phyloP scores from a whole-genome alignment of 805 yeast genomes.

The Myxozyma vanderwaltii region DNA sequence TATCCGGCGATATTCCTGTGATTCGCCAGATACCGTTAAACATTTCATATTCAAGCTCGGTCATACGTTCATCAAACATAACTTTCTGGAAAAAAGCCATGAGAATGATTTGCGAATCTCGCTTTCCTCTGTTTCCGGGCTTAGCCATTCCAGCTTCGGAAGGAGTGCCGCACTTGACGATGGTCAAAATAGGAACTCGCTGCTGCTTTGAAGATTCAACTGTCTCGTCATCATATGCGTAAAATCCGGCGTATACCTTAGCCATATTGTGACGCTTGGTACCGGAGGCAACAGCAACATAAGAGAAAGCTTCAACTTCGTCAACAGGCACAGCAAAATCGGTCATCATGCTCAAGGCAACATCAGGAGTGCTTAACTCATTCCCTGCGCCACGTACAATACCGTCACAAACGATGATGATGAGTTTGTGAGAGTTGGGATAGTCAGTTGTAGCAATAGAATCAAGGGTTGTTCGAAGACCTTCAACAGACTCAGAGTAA shows the following conservation, averaged over 20 bases:
- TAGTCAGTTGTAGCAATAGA: slow-evolving; percentile 93
- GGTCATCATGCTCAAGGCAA: slow-evolving; percentile 82
- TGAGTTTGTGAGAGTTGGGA: slow-evolving; percentile 90
- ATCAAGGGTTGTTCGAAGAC: slow-evolving; percentile 84
- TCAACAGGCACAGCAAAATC: slow-evolving; percentile 71
- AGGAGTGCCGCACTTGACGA: slow-evolving; percentile 88
- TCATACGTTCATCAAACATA: slow-evolving; percentile 92
- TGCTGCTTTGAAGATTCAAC: slow-evolving; percentile 77
- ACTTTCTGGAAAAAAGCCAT: slow-evolving; percentile 89
- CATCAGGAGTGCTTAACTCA: slow-evolving; percentile 83
- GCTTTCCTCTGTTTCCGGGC: slow-evolving; percentile 95
- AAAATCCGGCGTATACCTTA: slow-evolving; percentile 91
- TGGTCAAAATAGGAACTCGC: slow-evolving; percentile 74
- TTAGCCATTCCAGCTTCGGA: slow-evolving; percentile 66
- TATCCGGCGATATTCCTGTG: slow-evolving; percentile 80
- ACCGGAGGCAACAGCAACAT: slow-evolving; percentile 95
- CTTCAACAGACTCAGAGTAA: slow-evolving; percentile 88
- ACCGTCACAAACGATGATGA: slow-evolving; percentile 90
- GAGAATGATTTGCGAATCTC: slow-evolving; percentile 89
- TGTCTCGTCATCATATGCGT: slow-evolving; percentile 75
- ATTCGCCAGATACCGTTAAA: slow-evolving; percentile 73
- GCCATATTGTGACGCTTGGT: slow-evolving; percentile 97
- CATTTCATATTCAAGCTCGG: slow-evolving; percentile 80
- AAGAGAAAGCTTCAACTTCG: slow-evolving; percentile 78
- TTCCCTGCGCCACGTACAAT: slow-evolving; percentile 93